A percentile compares a stretch with the other conserved stretches of the same genome.
Evolutionary conservation across 2,329 filamentous ascomycete genomes (phyloP).

Genomic region (Fusarium beomiforme): DNA sequence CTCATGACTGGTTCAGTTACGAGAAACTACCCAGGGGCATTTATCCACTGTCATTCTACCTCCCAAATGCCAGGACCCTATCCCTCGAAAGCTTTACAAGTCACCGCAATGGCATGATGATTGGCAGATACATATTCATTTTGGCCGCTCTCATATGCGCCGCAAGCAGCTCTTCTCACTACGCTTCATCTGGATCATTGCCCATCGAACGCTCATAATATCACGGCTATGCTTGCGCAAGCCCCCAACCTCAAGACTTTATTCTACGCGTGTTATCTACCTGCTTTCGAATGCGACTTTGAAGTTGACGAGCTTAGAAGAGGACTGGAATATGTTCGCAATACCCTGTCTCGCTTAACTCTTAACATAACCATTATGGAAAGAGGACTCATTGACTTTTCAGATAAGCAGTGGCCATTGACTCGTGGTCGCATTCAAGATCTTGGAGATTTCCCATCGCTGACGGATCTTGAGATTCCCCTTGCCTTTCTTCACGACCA

Average conservation of each 20-base stretch:
- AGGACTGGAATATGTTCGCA: neutral
- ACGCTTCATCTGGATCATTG: neutral
- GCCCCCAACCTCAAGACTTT: neutral
- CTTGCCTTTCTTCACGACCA: neutral
- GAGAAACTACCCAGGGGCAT: neutral
- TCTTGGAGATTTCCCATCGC: neutral
- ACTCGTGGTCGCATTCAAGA: neutral
- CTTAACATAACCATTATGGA: neutral
- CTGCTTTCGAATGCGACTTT: neutral
- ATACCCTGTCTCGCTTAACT: neutral
- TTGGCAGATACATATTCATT: neutral
- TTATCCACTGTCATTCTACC: neutral
- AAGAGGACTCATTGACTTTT: neutral
- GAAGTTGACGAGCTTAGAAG: neutral
- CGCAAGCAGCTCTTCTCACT: neutral
- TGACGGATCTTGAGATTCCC: neutral
- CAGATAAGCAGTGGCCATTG: neutral
- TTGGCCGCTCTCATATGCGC: neutral
- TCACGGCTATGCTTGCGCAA: neutral
- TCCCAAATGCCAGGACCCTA: neutral
- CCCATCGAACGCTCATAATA: neutral
- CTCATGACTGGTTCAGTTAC: neutral
- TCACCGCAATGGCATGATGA: fast-evolving
- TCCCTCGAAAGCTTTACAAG: neutral
- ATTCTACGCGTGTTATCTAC: neutral